These are phyloP conservation scores for Moniliophthora roreri DNA, from an alignment of 1,284 basidiomycete species.

Conservation along the genomic window DNA sequence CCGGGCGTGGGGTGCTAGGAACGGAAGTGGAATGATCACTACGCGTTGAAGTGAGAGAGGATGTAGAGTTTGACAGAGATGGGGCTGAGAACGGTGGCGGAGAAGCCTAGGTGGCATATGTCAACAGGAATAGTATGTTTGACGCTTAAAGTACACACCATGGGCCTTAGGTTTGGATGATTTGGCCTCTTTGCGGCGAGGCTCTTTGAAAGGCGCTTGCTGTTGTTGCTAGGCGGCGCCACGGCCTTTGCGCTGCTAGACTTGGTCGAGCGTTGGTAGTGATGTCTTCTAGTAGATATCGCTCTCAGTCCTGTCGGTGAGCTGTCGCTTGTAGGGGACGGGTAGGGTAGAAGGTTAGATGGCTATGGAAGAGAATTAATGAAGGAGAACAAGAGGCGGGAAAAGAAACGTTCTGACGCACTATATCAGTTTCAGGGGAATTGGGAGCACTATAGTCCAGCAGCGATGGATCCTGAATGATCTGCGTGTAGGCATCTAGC, in stretches of 20 bases:
- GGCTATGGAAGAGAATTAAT: slow-evolving; percentile 1
- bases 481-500: slow-evolving; percentile 39
- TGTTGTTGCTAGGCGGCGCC: neutral
- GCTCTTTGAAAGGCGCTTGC: neutral
- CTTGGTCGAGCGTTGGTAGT: slow-evolving; percentile 18
- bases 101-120: slow-evolving; percentile 12
- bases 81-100: slow-evolving; percentile 14
- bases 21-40: slow-evolving; percentile 5
- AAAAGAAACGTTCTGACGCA: slow-evolving; percentile 6
- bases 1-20: slow-evolving; percentile 6
- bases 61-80: slow-evolving; percentile 10
- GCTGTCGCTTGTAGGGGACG: slow-evolving; percentile 5
- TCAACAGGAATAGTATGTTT: neutral
- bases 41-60: slow-evolving; percentile 7
- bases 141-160: neutral
- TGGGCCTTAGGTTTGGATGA: neutral
- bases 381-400: neutral
- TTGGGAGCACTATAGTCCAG: neutral
- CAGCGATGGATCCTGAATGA: slow-evolving; percentile 14
- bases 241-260: slow-evolving; percentile 17
- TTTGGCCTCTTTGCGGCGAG: neutral
- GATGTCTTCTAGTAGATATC: slow-evolving; percentile 7
- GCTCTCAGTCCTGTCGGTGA: slow-evolving; percentile 3
- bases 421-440: slow-evolving; percentile 5
- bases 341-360: slow-evolving; percentile 1